Conservation (phyloP, 2,329 filamentous ascomycete species). For the Cercospora zeae-maydis region DNA sequence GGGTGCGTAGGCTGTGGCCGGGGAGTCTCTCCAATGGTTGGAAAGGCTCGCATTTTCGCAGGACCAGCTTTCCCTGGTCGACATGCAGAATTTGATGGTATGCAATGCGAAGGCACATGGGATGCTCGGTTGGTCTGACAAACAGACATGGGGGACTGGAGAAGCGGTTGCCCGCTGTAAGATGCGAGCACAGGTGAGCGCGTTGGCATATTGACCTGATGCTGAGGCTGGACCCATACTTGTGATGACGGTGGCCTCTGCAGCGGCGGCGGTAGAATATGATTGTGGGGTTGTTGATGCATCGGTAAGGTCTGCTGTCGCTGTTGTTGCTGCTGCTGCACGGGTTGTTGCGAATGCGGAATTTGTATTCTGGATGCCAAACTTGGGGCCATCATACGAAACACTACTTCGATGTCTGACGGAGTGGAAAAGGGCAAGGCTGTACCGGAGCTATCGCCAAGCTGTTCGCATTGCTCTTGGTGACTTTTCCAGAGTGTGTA, state of each 20-base stretch:
- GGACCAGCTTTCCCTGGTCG: not conserved
- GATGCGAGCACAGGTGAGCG: not conserved
- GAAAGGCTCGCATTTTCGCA: slow-evolving; percentile 19
- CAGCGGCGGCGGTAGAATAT: not conserved
- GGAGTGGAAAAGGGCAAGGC: not conserved
- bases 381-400: not conserved
- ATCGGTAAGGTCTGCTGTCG: not conserved
- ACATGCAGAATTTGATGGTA: not conserved
- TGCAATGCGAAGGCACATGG: not conserved
- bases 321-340: not conserved
- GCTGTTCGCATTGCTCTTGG: not conserved
- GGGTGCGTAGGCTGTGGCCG: slow-evolving; percentile 41
- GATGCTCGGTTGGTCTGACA: not conserved
- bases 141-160: not conserved
- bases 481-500: slow-evolving; percentile 13
- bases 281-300: not conserved
- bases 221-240: not conserved
- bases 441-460: not conserved
- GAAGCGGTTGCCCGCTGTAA: not conserved
- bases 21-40: slow-evolving; percentile 24
- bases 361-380: not conserved
- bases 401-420: not conserved
- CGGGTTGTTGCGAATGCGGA: not conserved
- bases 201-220: not conserved
- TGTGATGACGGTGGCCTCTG: not conserved